Percentiles rank a stretch among this genome's conserved stretches.
phyloP scores from a whole-genome alignment of 306 rosid genomes.

The Dryas drummondii region DNA sequence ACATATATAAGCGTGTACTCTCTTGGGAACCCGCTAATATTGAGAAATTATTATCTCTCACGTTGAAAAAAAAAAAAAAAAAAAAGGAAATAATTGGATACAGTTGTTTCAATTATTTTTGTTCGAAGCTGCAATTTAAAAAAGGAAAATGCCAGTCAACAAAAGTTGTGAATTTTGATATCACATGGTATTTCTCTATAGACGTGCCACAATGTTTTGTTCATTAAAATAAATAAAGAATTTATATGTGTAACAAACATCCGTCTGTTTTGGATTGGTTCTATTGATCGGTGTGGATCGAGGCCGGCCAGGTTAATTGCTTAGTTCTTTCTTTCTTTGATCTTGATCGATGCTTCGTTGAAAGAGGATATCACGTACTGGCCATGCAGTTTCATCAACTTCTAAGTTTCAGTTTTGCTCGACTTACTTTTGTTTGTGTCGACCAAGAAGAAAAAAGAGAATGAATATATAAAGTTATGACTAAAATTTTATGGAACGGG shows the following conservation, averaged over 20 bases:
- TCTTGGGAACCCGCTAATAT: too few relatives aligned
- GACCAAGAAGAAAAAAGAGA: too few relatives aligned
- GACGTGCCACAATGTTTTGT: conserved; percentile 39
- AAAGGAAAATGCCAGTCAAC: conserved; percentile 45
- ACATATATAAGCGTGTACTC: too few relatives aligned
- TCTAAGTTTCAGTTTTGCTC: too few relatives aligned
- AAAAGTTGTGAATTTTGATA: conserved; percentile 28
- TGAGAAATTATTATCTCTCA: too few relatives aligned
- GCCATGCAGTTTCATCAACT: conserved; percentile 47
- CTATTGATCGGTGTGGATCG: conserved; percentile 69
- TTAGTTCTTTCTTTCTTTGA: conserved; percentile 10
- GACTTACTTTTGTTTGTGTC: too few relatives aligned
- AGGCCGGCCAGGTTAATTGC: conserved; percentile 36
- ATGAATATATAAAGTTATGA: too few relatives aligned
- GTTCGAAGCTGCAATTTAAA: too few relatives aligned
- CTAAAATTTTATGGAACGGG: too few relatives aligned
- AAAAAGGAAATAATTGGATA: too few relatives aligned
- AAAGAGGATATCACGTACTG: conserved; percentile 35
- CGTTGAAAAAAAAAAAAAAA: too few relatives aligned
- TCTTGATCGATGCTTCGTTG: neutral
- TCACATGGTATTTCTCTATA: conserved; percentile 60
- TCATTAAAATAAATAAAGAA: conserved; percentile 32
- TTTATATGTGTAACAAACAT: conserved; percentile 44
- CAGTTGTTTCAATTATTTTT: too few relatives aligned
- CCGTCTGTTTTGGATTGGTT: conserved; percentile 78